Percentiles rank a stretch among this genome's conserved stretches.
These are phyloP conservation scores for Cercospora sojina DNA, from an alignment of 2,329 filamentous ascomycete genomes.

Conservation along the genomic window DNA sequence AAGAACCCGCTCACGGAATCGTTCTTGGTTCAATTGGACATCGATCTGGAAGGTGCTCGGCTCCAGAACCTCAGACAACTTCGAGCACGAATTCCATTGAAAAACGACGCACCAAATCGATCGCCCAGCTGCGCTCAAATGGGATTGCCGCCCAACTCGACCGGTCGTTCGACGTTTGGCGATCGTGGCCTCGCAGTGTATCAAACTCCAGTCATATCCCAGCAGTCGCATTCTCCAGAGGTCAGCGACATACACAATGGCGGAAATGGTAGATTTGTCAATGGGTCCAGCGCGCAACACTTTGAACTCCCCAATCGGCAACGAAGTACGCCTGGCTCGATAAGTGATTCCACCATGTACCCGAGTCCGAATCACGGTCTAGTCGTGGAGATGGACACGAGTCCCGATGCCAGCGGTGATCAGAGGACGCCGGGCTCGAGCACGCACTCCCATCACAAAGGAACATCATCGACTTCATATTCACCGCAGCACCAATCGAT, in stretches of 20 bases:
- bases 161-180: slow-evolving; percentile 23
- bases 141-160: slow-evolving; percentile 11
- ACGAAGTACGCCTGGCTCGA: slow-evolving; percentile 28
- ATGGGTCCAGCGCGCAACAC: not conserved
- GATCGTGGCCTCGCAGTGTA: slow-evolving; percentile 29
- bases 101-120: slow-evolving; percentile 3
- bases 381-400: slow-evolving; percentile 34
- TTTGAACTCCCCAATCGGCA: slow-evolving; percentile 33
- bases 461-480: slow-evolving; percentile 33
- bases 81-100: slow-evolving; percentile 24
- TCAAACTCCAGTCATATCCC: slow-evolving; percentile 20
- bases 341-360: slow-evolving; percentile 18
- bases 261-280: slow-evolving; percentile 6
- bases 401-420: slow-evolving; percentile 34
- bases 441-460: slow-evolving; percentile 27
- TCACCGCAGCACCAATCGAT: slow-evolving; percentile 29
- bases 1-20: slow-evolving; percentile 92
- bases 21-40: slow-evolving; percentile 87
- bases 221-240: not conserved
- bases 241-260: not conserved
- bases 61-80: slow-evolving; percentile 43
- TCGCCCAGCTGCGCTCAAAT: slow-evolving; percentile 23
- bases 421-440: slow-evolving; percentile 32
- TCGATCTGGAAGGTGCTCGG: slow-evolving; percentile 77
- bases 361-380: slow-evolving; percentile 26